phyloP scores from a whole-genome alignment of 495 filamentous ascomycete genomes.

The Glarea lozoyensis region DNA sequence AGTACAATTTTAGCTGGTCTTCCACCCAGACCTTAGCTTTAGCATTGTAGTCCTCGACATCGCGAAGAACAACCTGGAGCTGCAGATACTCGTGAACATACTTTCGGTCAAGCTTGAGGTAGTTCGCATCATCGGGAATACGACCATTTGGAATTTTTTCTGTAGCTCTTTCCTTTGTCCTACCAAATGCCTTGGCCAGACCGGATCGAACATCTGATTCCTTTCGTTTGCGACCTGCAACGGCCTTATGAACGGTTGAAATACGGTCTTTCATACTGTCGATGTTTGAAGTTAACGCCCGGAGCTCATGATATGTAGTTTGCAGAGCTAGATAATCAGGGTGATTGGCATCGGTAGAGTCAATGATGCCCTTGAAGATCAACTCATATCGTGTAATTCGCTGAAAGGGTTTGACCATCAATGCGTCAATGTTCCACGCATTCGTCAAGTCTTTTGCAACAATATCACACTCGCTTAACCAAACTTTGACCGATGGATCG shows the following conservation, averaged over 20 bases:
- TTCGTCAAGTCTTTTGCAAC: constrained; percentile 81
- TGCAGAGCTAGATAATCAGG: constrained; percentile 66
- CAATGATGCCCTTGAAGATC: constrained; percentile 65
- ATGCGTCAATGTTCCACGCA: constrained; percentile 88
- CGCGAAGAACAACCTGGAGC: constrained; percentile 80
- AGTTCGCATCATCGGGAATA: constrained; percentile 71
- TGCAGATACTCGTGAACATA: constrained; percentile 84
- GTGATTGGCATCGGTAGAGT: constrained; percentile 70
- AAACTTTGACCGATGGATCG: constrained; percentile 69
- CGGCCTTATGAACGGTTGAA: constrained; percentile 80
- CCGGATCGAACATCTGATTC: constrained; percentile 80
- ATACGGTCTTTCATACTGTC: constrained; percentile 89
- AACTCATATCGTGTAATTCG: constrained; percentile 87
- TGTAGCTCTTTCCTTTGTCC: constrained; percentile 34
- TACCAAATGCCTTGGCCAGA: constrained; percentile 78
- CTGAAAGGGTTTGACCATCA: constrained; percentile 94
- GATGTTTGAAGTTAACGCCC: constrained; percentile 69
- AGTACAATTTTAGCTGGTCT: constrained; percentile 60
- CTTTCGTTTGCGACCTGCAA: constrained; percentile 69
- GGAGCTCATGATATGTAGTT: constrained; percentile 53
- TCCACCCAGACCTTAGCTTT: constrained; percentile 61
- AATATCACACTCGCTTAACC: constrained; percentile 84
- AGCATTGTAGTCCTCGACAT: constrained; percentile 78
- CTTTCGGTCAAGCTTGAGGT: constrained; percentile 62
- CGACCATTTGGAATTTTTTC: constrained; percentile 44